A percentile compares a stretch with the other conserved stretches of the same genome.
Conservation (phyloP, 805 yeast species). For the Kazachstania africana region DNA sequence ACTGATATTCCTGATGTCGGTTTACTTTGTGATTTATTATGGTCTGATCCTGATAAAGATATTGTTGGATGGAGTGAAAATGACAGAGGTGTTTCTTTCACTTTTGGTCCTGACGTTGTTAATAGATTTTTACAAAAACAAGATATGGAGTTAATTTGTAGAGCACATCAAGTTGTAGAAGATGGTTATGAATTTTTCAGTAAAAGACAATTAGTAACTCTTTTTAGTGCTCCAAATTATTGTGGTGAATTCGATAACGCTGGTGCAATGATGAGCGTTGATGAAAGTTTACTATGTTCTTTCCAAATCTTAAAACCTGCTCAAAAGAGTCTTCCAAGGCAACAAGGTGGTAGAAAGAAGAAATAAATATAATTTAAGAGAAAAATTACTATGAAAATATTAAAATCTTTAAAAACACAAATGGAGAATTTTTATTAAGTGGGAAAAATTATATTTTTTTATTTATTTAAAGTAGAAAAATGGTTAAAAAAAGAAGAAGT, state of each 20-base stretch:
- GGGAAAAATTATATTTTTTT: no score
- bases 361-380: no score
- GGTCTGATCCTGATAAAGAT: conserved; percentile 99
- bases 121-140: conserved; percentile 92
- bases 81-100: conserved; percentile 96
- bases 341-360: conserved; percentile 27
- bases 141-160: conserved; percentile 94
- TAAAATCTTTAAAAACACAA: no score
- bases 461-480: no score
- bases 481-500: no score
- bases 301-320: conserved; percentile 97
- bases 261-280: conserved; percentile 99
- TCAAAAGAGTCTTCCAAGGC: conserved; percentile 49
- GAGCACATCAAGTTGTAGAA: conserved; percentile 98
- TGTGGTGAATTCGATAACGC: conserved; percentile 99
- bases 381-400: no score
- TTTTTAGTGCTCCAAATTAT: conserved; percentile 94
- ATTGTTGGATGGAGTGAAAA: conserved; percentile 98
- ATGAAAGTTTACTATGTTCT: conserved; percentile 89
- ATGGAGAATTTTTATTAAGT: no score
- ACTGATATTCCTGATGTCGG: conserved; percentile 99
- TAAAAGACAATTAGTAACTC: conserved; percentile 89
- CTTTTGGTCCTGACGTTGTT: conserved; percentile 99
- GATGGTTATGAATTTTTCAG: conserved; percentile 97
- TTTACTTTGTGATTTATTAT: conserved; percentile 83